Base-by-base conservation (phyloP, 352 stramenopile genomes). In the Pythium periplocum region DNA sequence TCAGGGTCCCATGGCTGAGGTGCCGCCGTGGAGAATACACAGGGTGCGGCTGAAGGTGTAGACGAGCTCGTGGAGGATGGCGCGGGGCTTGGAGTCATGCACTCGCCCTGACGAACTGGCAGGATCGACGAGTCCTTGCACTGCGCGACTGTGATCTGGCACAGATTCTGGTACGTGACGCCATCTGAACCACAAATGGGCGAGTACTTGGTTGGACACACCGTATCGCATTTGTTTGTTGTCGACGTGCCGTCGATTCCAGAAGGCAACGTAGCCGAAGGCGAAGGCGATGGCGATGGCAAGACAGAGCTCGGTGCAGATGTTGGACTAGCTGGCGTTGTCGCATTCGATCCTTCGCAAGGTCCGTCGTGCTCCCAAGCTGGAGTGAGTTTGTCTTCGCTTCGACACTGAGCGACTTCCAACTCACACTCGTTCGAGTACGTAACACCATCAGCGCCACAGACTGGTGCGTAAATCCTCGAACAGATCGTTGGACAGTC, bases 381-480 rank as follows among this genome's bases (percentile, higher is more conserved):
- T 26, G 17, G 17, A 26, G 17, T 26, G 17, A 26, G 17, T 26
- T 26, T 26, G 35, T 53, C 47, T n/a, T n/a, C 34, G 31, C 31
- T 40, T 7, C 35, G 11, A 33, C 57, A 60, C 36, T 43, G 26
- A 1, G 46, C 38, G 17, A 26, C 12, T 5, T 30, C 1, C 6
- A 64, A 35, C 33, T 44, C 33, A 17, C 57, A 64, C 10, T 51
- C 43, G 45, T 66, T 61, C 7, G 40, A 9, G 49, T 66, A 61
- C 41, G 54, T 61, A 32, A 43, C 40, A 40, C 30, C 42, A 47
- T 66, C 51, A 3, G 57, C 48, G 37, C 57, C 57, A 17, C 57
- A 64, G 3, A 60, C 51, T 7, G 57, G 51, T 1, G 32, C 4
- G 40, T 51, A 54, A 3, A 48, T 34, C 12, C 46, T 34, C 6